These are phyloP conservation scores for Entelexis sorbosivorans DNA, from an alignment of 1,139 yeast genomes.

Conservation along the genomic window DNA sequence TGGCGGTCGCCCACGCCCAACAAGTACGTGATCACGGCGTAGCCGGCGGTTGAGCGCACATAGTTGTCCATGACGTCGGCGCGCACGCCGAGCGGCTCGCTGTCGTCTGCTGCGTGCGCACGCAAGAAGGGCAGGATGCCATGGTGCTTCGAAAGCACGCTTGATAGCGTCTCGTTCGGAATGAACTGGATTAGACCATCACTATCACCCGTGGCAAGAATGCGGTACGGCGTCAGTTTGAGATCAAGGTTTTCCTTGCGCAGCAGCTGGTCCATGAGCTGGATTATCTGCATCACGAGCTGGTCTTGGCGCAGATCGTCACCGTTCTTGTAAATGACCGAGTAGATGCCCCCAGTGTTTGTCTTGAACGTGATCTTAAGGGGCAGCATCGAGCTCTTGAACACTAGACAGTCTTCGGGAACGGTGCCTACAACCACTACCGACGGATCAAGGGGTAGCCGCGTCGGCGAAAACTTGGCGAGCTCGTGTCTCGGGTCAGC, in stretches of 20 bases:
- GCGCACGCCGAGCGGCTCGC: slow-evolving; percentile 61
- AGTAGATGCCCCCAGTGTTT: slow-evolving; percentile 46
- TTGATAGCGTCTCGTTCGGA: slow-evolving; percentile 82
- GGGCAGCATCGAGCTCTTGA: slow-evolving; percentile 84
- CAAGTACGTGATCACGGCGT: slow-evolving; percentile 89
- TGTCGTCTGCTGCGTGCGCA: slow-evolving; percentile 48
- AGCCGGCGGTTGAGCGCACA: slow-evolving; percentile 93
- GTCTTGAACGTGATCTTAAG: slow-evolving; percentile 70
- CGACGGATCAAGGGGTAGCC: slow-evolving; percentile 63
- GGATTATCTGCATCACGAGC: slow-evolving; percentile 81
- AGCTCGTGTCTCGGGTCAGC: slow-evolving; percentile 34
- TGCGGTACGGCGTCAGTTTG: slow-evolving; percentile 76
- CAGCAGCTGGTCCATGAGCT: slow-evolving; percentile 79
- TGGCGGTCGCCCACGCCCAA: slow-evolving; percentile 97
- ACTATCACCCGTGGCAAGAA: slow-evolving; percentile 77
- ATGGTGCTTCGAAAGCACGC: slow-evolving; percentile 59
- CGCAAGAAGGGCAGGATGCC: slow-evolving; percentile 61
- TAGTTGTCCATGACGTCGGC: slow-evolving; percentile 81
- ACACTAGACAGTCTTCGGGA: slow-evolving; percentile 73
- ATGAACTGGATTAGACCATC: slow-evolving; percentile 92
- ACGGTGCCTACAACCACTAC: slow-evolving; percentile 60
- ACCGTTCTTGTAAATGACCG: slow-evolving; percentile 88
- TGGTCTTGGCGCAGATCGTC: slow-evolving; percentile 96
- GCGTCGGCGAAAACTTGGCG: slow-evolving; percentile 44
- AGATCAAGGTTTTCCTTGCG: slow-evolving; percentile 85